phyloP scores from a whole-genome alignment of 805 yeast genomes.

The Yarrowia keelungensis region DNA sequence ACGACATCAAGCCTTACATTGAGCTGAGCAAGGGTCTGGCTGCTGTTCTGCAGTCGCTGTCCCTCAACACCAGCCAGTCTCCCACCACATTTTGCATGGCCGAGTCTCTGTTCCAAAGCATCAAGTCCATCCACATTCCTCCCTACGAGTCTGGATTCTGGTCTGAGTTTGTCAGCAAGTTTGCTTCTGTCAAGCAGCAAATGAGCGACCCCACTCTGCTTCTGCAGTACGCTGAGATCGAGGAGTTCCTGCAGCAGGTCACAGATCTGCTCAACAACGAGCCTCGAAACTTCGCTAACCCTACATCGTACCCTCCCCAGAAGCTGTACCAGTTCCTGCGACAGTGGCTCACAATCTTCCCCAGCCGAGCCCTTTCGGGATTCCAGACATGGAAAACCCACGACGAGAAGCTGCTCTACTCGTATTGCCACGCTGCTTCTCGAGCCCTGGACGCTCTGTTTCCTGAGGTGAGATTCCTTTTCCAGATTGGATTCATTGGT shows the following conservation, averaged over 20 bases:
- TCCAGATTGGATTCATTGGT: slow-evolving; percentile 51
- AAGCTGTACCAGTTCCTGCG: slow-evolving; percentile 44
- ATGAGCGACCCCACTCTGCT: neutral
- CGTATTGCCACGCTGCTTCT: slow-evolving; percentile 51
- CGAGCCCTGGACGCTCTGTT: slow-evolving; percentile 50
- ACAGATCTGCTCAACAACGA: neutral
- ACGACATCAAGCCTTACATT: slow-evolving; percentile 44
- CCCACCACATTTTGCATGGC: slow-evolving; percentile 46
- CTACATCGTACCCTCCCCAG: slow-evolving; percentile 43
- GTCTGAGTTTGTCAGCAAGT: slow-evolving; percentile 47
- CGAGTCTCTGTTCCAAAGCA: slow-evolving; percentile 49
- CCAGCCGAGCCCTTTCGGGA: slow-evolving; percentile 43
- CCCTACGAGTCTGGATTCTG: slow-evolving; percentile 48
- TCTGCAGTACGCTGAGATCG: slow-evolving; percentile 14
- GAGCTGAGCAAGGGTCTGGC: slow-evolving; percentile 46
- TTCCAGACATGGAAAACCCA: slow-evolving; percentile 17
- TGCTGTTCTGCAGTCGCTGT: slow-evolving; percentile 45
- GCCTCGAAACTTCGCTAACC: slow-evolving; percentile 7
- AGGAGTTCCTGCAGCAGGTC: slow-evolving; percentile 1
- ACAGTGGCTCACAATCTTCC: slow-evolving; percentile 46
- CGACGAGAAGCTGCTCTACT: slow-evolving; percentile 43
- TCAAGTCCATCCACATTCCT: slow-evolving; percentile 49
- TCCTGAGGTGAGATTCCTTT: slow-evolving; percentile 51
- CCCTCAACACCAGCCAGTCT: slow-evolving; percentile 42
- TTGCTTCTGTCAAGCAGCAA: slow-evolving; percentile 28